Percentiles rank a stretch among this genome's conserved stretches.
These are phyloP conservation scores for Phytophthora niederhauseri DNA, from an alignment of 352 stramenopile genomes.

Conservation along the genomic window DNA sequence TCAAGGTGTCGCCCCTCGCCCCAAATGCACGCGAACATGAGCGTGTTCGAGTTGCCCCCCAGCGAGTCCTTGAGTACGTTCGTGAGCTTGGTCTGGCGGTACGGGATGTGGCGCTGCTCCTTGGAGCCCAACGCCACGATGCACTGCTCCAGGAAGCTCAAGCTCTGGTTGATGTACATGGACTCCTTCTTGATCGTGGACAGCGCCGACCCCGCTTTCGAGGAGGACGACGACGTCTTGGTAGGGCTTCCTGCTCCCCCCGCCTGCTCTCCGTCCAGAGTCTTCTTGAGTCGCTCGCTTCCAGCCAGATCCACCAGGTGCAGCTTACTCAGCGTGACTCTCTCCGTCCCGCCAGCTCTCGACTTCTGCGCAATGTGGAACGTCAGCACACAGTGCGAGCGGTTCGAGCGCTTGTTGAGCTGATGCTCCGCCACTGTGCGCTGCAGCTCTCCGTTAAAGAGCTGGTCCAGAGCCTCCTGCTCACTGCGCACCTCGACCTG, in stretches of 20 bases:
- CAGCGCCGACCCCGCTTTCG: slow-evolving; percentile 27
- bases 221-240: slow-evolving; percentile 11
- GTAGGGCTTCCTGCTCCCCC: slow-evolving; percentile 19
- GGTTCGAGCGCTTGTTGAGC: slow-evolving; percentile 95
- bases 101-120: slow-evolving; percentile 40
- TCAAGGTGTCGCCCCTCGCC: slow-evolving; percentile 92
- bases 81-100: slow-evolving; percentile 96
- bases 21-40: slow-evolving; percentile 96
- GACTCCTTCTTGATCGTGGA: slow-evolving; percentile 96
- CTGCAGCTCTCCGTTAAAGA: slow-evolving; percentile 93
- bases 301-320: slow-evolving; percentile 96
- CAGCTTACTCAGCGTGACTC: slow-evolving; percentile 89
- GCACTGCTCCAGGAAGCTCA: slow-evolving; percentile 96
- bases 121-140: slow-evolving; percentile 23
- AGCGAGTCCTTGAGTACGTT: slow-evolving; percentile 94
- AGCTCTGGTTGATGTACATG: slow-evolving; percentile 97
- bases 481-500: slow-evolving; percentile 80
- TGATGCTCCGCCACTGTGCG: slow-evolving; percentile 94
- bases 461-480: slow-evolving; percentile 90
- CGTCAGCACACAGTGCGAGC: slow-evolving; percentile 94
- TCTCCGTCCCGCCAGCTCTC: slow-evolving; percentile 67
- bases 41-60: slow-evolving; percentile 95
- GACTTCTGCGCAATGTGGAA: slow-evolving; percentile 93
- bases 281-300: slow-evolving; percentile 95
- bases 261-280: slow-evolving; percentile 63